These are phyloP conservation scores for Aspergillus sojae DNA, from an alignment of 2,329 filamentous ascomycete genomes.

Conservation along the genomic window DNA sequence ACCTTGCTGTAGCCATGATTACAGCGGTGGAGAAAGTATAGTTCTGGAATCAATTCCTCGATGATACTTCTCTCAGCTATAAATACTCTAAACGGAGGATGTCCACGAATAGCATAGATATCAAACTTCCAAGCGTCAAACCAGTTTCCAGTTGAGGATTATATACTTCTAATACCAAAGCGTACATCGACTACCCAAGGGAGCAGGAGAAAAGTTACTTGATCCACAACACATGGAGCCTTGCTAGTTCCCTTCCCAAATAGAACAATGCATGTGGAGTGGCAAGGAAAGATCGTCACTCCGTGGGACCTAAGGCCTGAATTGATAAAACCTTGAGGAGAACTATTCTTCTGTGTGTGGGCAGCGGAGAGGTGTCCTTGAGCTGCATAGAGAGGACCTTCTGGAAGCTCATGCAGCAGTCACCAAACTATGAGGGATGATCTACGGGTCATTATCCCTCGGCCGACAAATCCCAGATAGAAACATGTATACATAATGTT, in stretches of 20 bases:
- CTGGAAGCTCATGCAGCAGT: background rate
- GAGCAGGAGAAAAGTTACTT: background rate
- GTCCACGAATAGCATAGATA: background rate
- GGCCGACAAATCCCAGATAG: background rate
- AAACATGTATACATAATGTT: background rate
- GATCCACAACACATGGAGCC: constrained; percentile 3
- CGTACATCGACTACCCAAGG: background rate
- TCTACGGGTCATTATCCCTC: background rate
- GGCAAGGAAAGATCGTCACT: constrained; percentile 4
- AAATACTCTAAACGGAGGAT: background rate
- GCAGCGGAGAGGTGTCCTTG: background rate
- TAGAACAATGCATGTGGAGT: constrained; percentile 2
- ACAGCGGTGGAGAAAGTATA: background rate
- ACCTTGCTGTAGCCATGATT: constrained; percentile 5
- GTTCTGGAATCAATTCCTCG: background rate
- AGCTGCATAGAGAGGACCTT: background rate
- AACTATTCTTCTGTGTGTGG: background rate
- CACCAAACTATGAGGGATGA: background rate
- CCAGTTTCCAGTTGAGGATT: background rate
- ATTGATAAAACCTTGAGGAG: background rate
- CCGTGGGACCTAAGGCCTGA: background rate
- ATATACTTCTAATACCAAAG: background rate
- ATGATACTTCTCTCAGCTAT: background rate
- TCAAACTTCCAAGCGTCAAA: background rate
- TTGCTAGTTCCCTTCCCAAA: constrained; percentile 4